Evolutionary conservation across 768 basidiomycete genomes (phyloP).

Genomic region (Aureoboletus auriporus): DNA sequence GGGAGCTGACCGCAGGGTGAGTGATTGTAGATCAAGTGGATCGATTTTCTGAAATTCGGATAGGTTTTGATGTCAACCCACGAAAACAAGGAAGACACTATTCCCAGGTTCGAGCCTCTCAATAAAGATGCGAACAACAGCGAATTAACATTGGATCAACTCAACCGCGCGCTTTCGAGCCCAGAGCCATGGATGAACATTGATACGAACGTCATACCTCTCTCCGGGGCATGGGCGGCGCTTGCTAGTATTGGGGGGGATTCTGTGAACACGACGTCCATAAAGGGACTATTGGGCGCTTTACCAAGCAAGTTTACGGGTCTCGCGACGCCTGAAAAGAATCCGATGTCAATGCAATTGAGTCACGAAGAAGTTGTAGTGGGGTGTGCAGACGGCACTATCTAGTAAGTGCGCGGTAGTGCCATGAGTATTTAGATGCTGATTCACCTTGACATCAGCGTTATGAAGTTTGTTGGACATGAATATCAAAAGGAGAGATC

Average conservation of each 20-base stretch:
- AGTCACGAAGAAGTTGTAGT: constrained; percentile 90
- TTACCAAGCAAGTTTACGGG: constrained; percentile 71
- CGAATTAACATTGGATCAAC: no score
- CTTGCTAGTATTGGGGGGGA: constrained; percentile 42
- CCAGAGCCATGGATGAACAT: constrained; percentile 49
- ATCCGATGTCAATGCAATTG: constrained; percentile 92
- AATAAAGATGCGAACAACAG: constrained; percentile 13
- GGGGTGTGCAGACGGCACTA: constrained; percentile 87
- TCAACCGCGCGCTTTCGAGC: constrained; percentile 10
- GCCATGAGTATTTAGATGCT: constrained; percentile 1
- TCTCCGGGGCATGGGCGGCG: constrained; percentile 74
- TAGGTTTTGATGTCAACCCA: constrained; percentile 87
- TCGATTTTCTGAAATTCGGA: background rate
- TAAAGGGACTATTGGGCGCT: constrained; percentile 58
- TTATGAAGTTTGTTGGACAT: constrained; percentile 62
- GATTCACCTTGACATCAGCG: constrained; percentile 31
- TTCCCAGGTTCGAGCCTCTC: constrained; percentile 11
- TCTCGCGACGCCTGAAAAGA: constrained; percentile 85
- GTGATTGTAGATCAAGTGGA: constrained; percentile 22
- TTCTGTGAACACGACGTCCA: constrained; percentile 27
- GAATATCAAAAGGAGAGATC: constrained; percentile 40
- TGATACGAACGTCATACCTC: constrained; percentile 59
- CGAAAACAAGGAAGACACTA: constrained; percentile 45
- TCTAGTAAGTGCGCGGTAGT: constrained; percentile 58
- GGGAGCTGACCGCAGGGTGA: constrained; percentile 78